phyloP scores from a whole-genome alignment of 257 asterid species.

The Gentiana macrophylla region DNA sequence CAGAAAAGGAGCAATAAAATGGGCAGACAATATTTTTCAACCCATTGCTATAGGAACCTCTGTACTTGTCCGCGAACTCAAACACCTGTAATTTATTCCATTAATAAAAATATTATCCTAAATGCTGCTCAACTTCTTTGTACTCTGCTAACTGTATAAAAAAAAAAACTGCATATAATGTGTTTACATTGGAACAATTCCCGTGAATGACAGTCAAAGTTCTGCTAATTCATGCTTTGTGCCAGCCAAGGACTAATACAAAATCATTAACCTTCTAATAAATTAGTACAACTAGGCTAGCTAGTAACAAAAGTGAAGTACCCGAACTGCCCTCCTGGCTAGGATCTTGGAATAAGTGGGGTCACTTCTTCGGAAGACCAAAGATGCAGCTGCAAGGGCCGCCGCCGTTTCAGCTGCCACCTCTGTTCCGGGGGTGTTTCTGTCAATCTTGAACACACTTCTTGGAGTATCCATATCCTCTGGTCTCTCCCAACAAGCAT shows the following conservation, averaged over 20 bases:
- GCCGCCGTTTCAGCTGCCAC: slow-evolving; percentile 99
- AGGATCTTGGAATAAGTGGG: slow-evolving; percentile 70
- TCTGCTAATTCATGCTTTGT: neutral
- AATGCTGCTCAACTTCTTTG: neutral
- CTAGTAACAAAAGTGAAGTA: slow-evolving; percentile 8
- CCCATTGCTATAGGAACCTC: slow-evolving; percentile 73
- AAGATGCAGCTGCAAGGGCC: slow-evolving; percentile 97
- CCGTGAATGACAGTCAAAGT: no score
- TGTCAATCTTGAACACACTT: slow-evolving; percentile 71
- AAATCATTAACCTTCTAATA: neutral
- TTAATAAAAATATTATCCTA: neutral
- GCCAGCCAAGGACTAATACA: neutral
- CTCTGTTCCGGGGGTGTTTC: slow-evolving; percentile 83
- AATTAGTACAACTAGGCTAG: no score
- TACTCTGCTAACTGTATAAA: neutral
- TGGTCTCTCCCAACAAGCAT: slow-evolving; percentile 97
- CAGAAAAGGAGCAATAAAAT: slow-evolving; percentile 81
- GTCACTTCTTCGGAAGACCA: slow-evolving; percentile 67
- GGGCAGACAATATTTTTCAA: slow-evolving; percentile 70
- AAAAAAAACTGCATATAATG: neutral
- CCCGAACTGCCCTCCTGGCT: slow-evolving; percentile 72
- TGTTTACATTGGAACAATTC: neutral
- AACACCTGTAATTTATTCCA: slow-evolving; percentile 49
- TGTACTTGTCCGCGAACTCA: slow-evolving; percentile 80
- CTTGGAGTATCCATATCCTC: slow-evolving; percentile 99